Percentiles rank a stretch among this genome's conserved stretches.
These are phyloP conservation scores for Corymbia citriodora DNA, from an alignment of 441 rosid species.

Conservation along the genomic window DNA sequence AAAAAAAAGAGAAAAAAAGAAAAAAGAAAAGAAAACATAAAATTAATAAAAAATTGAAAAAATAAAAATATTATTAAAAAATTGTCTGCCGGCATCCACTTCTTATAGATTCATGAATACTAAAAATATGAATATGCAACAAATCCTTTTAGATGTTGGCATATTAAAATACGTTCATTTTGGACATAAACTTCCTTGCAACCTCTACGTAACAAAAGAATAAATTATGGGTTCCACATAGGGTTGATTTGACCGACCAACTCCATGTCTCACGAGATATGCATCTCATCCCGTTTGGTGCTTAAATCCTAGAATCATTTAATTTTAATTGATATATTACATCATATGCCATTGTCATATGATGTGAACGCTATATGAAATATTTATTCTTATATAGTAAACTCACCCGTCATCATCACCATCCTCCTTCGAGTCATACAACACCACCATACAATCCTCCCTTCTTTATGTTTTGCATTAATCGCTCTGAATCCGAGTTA, in stretches of 20 bases:
- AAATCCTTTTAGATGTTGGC: background rate
- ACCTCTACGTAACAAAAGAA: background rate
- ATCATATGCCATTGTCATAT: accelerated
- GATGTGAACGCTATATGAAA: background rate
- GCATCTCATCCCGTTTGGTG: background rate
- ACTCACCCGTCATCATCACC: background rate
- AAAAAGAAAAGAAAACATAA: too few species aligned
- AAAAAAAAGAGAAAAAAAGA: too few species aligned
- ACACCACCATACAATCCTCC: background rate
- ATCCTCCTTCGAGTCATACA: background rate
- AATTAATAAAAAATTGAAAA: too few species aligned
- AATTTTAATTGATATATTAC: background rate
- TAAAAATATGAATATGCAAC: background rate
- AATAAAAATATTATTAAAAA: too few species aligned
- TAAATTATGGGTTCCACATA: background rate
- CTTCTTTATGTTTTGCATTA: background rate
- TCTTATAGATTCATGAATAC: background rate
- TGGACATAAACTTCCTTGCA: background rate
- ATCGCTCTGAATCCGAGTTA: background rate
- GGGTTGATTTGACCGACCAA: background rate
- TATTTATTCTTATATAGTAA: background rate
- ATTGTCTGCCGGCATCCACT: background rate
- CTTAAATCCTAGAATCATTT: background rate
- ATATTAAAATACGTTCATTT: background rate
- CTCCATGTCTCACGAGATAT: background rate